phyloP scores from a whole-genome alignment of 2,329 filamentous ascomycete genomes.

The Sporothrix inflata region DNA sequence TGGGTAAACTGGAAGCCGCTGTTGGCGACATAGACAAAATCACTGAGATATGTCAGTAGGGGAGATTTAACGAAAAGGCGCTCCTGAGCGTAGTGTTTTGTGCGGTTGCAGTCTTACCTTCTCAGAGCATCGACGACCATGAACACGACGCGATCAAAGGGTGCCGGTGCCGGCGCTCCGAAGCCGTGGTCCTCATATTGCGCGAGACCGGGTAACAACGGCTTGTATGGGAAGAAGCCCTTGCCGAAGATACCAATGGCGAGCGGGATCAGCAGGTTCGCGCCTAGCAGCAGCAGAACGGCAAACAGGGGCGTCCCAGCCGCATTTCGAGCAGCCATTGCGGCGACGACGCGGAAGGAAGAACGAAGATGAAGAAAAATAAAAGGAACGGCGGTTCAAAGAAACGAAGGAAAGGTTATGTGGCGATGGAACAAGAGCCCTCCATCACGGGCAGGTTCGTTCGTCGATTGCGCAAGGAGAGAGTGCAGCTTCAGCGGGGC shows the following conservation, averaged over 20 bases:
- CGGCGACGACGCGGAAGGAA: background rate
- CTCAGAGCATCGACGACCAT: conserved; percentile 97
- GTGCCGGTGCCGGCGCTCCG: conserved; percentile 62
- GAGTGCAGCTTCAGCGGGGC: background rate
- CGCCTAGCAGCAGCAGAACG: conserved; percentile 58
- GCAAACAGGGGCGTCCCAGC: conserved; percentile 28
- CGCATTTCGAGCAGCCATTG: conserved; percentile 11
- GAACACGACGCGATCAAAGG: conserved; percentile 89
- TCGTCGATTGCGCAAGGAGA: conserved; percentile 1
- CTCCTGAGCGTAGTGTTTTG: background rate
- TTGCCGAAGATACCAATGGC: conserved; percentile 78
- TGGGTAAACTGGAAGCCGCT: conserved; percentile 90
- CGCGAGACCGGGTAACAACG: conserved; percentile 84
- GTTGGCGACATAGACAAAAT: conserved; percentile 82
- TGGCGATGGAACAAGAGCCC: background rate
- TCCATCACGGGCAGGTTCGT: conserved; percentile 21
- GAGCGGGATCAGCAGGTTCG: conserved; percentile 77
- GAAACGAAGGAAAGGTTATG: background rate
- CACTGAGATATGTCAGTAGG: conserved; percentile 55
- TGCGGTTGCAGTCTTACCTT: conserved; percentile 57
- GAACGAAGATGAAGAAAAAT: background rate
- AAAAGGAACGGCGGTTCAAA: background rate
- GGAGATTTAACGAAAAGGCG: background rate
- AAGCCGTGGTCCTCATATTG: conserved; percentile 61
- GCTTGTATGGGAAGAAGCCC: conserved; percentile 98